These are phyloP conservation scores for Buxus sempervirens DNA, from an alignment of 164 flowering plant genomes.

Conservation along the genomic window DNA sequence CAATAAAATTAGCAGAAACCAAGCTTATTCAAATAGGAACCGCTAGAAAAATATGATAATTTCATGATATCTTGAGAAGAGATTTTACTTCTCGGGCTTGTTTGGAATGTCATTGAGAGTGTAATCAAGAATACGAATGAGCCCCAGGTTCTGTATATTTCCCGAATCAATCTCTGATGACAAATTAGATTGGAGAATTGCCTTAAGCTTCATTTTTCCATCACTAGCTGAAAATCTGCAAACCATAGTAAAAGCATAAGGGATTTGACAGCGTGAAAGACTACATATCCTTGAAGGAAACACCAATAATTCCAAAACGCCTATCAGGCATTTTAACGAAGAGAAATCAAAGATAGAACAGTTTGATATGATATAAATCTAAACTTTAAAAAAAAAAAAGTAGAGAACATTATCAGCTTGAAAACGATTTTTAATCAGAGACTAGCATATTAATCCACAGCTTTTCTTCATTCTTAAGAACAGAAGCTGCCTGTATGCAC, in stretches of 20 bases:
- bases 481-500: no score
- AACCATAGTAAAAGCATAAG: neutral
- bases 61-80: neutral
- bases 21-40: neutral
- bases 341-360: no score
- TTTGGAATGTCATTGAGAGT: constrained; percentile 70
- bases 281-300: no score
- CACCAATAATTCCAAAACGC: no score
- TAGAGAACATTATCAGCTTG: no score
- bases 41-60: neutral
- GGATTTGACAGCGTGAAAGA: no score
- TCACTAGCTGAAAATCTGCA: constrained; percentile 70
- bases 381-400: no score
- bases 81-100: constrained; percentile 70
- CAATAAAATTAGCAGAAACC: neutral
- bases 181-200: constrained; percentile 54
- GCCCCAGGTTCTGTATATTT: constrained; percentile 74
- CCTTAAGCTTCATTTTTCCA: constrained; percentile 68
- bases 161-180: constrained; percentile 65
- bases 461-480: no score
- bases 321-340: no score
- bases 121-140: constrained; percentile 68
- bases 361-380: no score
- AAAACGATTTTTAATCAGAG: no score
- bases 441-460: no score